These are phyloP conservation scores for Fusarium annulatum DNA, from an alignment of 2,329 filamentous ascomycete species.

Conservation along the genomic window DNA sequence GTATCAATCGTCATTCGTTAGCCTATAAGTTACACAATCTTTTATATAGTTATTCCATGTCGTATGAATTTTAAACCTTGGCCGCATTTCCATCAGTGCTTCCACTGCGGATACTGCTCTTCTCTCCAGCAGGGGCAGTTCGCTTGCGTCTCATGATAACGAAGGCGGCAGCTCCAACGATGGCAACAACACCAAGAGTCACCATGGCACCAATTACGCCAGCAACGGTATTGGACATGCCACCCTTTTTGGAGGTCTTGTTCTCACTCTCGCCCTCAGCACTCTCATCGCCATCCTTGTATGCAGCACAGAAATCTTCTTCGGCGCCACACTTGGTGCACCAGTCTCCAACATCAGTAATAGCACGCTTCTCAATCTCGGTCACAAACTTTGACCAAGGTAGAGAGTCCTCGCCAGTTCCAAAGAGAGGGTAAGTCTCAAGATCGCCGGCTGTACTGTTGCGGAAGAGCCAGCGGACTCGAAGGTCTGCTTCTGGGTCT, in stretches of 20 bases:
- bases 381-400: slow-evolving; percentile 45
- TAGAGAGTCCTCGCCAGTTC: slow-evolving; percentile 43
- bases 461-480: slow-evolving; percentile 50
- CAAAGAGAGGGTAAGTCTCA: slow-evolving; percentile 47
- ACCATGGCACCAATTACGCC: slow-evolving; percentile 50
- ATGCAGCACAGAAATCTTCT: slow-evolving; percentile 49
- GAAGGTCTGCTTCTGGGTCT: slow-evolving; percentile 41
- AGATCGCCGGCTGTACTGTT: slow-evolving; percentile 49
- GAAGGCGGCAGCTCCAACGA: slow-evolving; percentile 34
- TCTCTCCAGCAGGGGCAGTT: not conserved
- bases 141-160: slow-evolving; percentile 41
- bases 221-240: slow-evolving; percentile 50
- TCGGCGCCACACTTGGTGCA: slow-evolving; percentile 45
- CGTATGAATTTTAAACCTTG: slow-evolving; percentile 5
- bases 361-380: slow-evolving; percentile 46
- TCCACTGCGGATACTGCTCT: slow-evolving; percentile 26
- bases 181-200: slow-evolving; percentile 45
- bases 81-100: slow-evolving; percentile 16
- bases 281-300: slow-evolving; percentile 31
- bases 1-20: not conserved
- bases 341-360: slow-evolving; percentile 47
- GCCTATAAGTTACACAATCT: not conserved
- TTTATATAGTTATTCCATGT: not conserved
- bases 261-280: not conserved
- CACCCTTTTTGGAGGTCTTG: slow-evolving; percentile 7